Evolutionary conservation across 306 rosid genomes (phyloP).

Genomic region (Malus asiatica): DNA sequence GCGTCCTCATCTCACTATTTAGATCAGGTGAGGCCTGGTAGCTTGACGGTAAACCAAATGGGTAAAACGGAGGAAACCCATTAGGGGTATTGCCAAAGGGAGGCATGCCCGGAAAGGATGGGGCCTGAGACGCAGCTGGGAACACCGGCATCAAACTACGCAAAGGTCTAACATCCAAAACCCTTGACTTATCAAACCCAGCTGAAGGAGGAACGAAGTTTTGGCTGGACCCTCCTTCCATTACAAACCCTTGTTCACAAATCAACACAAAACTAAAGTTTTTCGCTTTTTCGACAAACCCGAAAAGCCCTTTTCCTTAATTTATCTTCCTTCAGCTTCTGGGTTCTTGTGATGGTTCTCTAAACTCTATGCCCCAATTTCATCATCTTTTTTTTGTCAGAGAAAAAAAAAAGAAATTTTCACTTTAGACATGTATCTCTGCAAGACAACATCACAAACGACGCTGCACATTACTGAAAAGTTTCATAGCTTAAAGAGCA

Average conservation of each 20-base stretch:
- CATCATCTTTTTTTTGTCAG: neutral
- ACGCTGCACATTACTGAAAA: neutral
- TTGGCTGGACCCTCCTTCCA: slow-evolving; percentile 45
- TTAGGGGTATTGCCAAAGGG: slow-evolving; percentile 21
- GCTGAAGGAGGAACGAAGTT: slow-evolving; percentile 36
- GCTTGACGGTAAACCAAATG: slow-evolving; percentile 21
- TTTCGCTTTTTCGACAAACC: neutral
- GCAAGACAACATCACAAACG: neutral
- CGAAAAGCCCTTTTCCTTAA: neutral
- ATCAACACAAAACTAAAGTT: neutral
- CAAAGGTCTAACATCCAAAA: slow-evolving; percentile 58
- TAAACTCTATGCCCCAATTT: neutral
- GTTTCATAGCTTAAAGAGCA: neutral
- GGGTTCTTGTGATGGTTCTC: neutral
- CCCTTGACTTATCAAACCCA: slow-evolving; percentile 42
- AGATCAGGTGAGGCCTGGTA: slow-evolving; percentile 27
- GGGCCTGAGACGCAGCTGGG: slow-evolving; percentile 26
- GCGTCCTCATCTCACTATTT: slow-evolving; percentile 2
- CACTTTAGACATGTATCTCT: neutral
- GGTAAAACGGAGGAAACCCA: slow-evolving; percentile 45
- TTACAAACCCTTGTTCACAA: slow-evolving; percentile 19
- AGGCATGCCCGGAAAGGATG: slow-evolving; percentile 15
- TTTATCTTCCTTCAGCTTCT: neutral
- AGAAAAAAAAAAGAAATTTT: neutral
- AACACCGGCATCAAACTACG: slow-evolving; percentile 50